phyloP scores from a whole-genome alignment of 768 basidiomycete species.

The Mycena belliarum region DNA sequence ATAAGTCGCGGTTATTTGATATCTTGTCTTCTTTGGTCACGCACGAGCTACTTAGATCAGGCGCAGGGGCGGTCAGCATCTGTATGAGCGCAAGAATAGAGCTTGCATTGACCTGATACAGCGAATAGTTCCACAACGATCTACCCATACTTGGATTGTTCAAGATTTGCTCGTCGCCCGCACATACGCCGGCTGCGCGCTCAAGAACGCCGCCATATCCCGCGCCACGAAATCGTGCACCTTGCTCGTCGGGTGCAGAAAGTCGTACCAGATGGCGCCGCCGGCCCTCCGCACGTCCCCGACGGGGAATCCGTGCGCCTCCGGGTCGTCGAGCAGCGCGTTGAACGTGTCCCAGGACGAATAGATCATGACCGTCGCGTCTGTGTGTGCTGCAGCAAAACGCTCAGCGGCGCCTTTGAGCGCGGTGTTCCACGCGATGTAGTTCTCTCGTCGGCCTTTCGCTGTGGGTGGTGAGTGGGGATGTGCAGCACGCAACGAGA shows the following conservation, averaged over 20 bases:
- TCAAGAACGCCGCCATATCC: constrained; percentile 31
- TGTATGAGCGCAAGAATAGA: too few species aligned
- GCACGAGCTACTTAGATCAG: too few species aligned
- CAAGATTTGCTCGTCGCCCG: too few species aligned
- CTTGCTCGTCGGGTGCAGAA: constrained; percentile 38
- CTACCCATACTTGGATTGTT: too few species aligned
- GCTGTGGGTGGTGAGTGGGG: neutral
- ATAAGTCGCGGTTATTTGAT: too few species aligned
- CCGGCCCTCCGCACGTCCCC: constrained; percentile 25
- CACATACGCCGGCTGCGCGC: neutral
- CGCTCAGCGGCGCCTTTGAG: constrained; percentile 25
- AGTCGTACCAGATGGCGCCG: constrained; percentile 38
- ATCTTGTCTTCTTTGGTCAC: too few species aligned
- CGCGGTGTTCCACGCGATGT: constrained; percentile 36
- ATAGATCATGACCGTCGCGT: constrained; percentile 38
- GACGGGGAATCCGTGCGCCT: constrained; percentile 30
- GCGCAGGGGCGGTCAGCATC: too few species aligned
- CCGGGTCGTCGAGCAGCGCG: constrained; percentile 37
- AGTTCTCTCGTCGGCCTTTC: neutral
- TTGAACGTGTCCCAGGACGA: constrained; percentile 41
- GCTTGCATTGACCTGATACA: too few species aligned
- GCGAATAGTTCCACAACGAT: too few species aligned
- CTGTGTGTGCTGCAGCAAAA: constrained; percentile 34
- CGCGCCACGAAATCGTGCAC: constrained; percentile 39
- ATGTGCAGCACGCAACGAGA: neutral